Conservation (phyloP, 179 eudicot species). For the Silene coronaria region DNA sequence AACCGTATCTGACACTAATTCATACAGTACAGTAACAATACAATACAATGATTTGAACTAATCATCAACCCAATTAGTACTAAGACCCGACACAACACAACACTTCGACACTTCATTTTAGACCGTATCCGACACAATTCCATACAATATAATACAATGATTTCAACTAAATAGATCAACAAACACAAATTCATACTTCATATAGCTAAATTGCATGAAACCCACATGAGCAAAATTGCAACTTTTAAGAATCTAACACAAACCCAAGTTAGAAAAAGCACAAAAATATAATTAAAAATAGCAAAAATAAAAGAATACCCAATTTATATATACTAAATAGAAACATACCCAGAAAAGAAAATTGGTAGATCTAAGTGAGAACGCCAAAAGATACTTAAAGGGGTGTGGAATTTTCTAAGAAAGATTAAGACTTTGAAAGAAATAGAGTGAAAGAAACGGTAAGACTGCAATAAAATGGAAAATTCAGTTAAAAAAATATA, state of each 20-base stretch:
- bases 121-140: background rate
- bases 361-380: constrained; percentile 26
- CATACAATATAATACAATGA: too few relatives aligned
- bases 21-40: too few relatives aligned
- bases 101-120: too few relatives aligned
- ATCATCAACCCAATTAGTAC: too few relatives aligned
- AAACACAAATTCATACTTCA: constrained; percentile 4
- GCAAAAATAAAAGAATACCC: background rate
- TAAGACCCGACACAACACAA: too few relatives aligned
- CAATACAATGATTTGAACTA: too few relatives aligned
- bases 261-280: background rate
- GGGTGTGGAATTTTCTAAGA: constrained; percentile 7
- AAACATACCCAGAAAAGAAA: constrained; percentile 25
- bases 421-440: constrained; percentile 13
- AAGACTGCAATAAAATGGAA: background rate
- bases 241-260: constrained; percentile 6
- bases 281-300: background rate
- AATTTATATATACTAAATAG: background rate
- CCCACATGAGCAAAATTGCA: constrained; percentile 15
- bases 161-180: background rate
- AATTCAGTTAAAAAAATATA: background rate
- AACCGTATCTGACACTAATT: too few relatives aligned
- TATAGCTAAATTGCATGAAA: background rate
- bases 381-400: constrained; percentile 13
- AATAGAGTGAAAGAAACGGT: constrained; percentile 17